Evolutionary conservation across 352 stramenopile species (phyloP), one percentile per base, ranked within the genome.

Genomic region (Aphanomyces astaci): DNA sequence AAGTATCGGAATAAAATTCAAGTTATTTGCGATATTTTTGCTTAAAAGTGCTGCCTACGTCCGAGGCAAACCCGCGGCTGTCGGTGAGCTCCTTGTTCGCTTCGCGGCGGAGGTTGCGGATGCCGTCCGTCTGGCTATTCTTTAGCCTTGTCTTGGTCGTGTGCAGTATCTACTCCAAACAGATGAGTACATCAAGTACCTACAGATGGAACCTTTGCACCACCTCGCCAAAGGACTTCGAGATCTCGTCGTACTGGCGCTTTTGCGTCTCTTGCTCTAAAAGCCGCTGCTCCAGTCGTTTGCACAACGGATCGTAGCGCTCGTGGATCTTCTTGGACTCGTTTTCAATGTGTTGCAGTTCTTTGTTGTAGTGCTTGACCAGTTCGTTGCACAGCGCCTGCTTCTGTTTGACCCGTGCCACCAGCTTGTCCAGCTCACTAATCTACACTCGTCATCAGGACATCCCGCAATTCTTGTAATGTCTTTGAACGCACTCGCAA

Each of bases 361-460:
- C 59, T 39, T 66, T 43, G 31, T 54, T 57, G 57, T 86, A 90
- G 15, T 88, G 63, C 5, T 73, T 71, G 22, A 82, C 74, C 9
- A 80, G 76, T 1, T 73, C 66, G 19, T 86, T 73, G 32, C 79
- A 88, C 46, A 78, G 81, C 32, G 75, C 75, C 45, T 90, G 80
- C 33, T 78, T 78, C 54, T 90, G 82, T 59, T 86, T 80, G 66
- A 90, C 82, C 30, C 76, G 77, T 46, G 78, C 77, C 32, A 90
- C 82, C 13, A 90, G 73, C 39, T 88, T 91, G 73, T 89, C 82
- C 17, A 91, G 67, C 71, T 91, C 81, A 0, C 67, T 73, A 45
- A 89, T 91, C 82, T 91, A 62, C 25, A 13, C 11, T 22, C 11
- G 4, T 70, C 25, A 27, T 25, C 4, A 31, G 46, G n/a, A 1